Percentiles rank a stretch among this genome's conserved stretches.
Evolutionary conservation across 345 rosid species (phyloP).

Genomic region (Pseudoturritis turrita): DNA sequence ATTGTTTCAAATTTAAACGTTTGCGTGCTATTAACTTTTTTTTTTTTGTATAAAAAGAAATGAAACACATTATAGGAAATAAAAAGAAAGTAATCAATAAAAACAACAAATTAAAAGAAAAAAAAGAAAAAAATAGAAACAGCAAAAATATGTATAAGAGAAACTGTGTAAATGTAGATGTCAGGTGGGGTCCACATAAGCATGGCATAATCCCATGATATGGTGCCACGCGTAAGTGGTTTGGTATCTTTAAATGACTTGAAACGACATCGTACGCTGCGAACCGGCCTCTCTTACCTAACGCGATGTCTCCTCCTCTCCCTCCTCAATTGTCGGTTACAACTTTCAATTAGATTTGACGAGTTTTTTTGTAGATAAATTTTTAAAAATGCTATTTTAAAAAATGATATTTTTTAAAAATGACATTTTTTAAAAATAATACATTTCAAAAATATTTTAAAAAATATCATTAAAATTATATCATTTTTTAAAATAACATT

Average conservation of each 20-base stretch:
- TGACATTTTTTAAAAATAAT: too few relatives aligned
- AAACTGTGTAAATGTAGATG: not conserved
- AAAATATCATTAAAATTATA: too few relatives aligned
- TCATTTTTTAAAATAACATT: too few relatives aligned
- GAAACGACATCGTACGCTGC: not conserved
- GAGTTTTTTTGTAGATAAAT: too few relatives aligned
- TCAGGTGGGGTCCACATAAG: not conserved
- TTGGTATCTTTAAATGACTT: not conserved
- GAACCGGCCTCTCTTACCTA: not conserved
- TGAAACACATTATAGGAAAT: not conserved
- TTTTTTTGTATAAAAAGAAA: too few relatives aligned
- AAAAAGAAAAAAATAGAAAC: too few relatives aligned
- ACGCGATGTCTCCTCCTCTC: not conserved
- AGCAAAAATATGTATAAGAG: not conserved
- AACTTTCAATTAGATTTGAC: not conserved
- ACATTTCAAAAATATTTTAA: too few relatives aligned
- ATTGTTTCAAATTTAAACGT: not conserved
- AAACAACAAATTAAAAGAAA: too few relatives aligned
- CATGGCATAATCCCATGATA: not conserved
- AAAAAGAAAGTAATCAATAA: not conserved
- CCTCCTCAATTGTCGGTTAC: not conserved
- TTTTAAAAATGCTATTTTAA: too few relatives aligned
- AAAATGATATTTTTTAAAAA: too few relatives aligned
- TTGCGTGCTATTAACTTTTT: not conserved
- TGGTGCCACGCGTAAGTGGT: constrained; percentile 2